These are phyloP conservation scores for Flaveria linearis DNA, from an alignment of 129 eudicot genomes.

Conservation along the genomic window DNA sequence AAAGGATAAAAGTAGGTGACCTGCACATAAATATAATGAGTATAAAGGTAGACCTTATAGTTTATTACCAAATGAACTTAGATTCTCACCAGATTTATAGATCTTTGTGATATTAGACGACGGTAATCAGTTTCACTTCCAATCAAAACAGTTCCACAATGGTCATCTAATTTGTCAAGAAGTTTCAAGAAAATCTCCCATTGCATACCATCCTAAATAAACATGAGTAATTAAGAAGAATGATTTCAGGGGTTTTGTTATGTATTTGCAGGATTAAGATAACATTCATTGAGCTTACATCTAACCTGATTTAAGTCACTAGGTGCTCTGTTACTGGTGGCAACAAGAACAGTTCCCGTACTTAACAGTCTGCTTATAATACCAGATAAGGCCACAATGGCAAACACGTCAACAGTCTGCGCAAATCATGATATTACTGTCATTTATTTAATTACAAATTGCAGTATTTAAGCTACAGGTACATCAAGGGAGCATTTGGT, in stretches of 20 bases:
- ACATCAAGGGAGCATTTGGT: background rate
- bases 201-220: constrained; percentile 95
- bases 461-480: background rate
- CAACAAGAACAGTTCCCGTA: constrained; percentile 95
- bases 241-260: constrained; percentile 13
- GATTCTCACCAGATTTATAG: constrained; percentile 66
- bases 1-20: constrained; percentile 76
- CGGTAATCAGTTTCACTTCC: constrained; percentile 98
- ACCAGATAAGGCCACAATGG: constrained; percentile 96
- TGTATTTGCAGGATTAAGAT: background rate
- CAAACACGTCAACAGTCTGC: constrained; percentile 98
- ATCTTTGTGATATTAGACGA: constrained; percentile 68
- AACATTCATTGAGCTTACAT: background rate
- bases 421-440: constrained; percentile 26
- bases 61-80: background rate
- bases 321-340: constrained; percentile 98
- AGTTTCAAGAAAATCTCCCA: constrained; percentile 76
- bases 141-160: constrained; percentile 70
- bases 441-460: constrained; percentile 10
- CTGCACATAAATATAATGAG: constrained; percentile 42
- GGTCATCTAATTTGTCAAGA: constrained; percentile 72
- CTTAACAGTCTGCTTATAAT: constrained; percentile 88
- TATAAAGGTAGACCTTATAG: background rate
- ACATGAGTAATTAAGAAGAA: constrained; percentile 3
- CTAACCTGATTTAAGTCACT: constrained; percentile 85